phyloP scores from a whole-genome alignment of 1,139 yeast species.

The Candida freyschussii region DNA sequence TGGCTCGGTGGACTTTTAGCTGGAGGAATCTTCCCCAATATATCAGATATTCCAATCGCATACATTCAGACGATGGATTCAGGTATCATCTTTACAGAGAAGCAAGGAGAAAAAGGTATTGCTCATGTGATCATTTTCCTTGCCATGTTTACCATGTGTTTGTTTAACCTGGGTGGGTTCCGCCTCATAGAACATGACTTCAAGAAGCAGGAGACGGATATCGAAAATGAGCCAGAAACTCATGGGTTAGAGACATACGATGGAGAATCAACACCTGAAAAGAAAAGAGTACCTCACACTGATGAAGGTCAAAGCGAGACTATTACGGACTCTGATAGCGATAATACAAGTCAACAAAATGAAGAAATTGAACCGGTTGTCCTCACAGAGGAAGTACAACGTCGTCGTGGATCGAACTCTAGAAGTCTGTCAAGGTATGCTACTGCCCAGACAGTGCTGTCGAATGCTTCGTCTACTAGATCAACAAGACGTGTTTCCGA shows the following conservation, averaged over 20 bases:
- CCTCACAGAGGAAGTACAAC: no score
- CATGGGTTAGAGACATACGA: neutral
- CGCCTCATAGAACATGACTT: slow-evolving; percentile 71
- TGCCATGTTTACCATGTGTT: slow-evolving; percentile 59
- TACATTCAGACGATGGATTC: slow-evolving; percentile 74
- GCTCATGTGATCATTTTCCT: slow-evolving; percentile 78
- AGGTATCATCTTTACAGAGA: slow-evolving; percentile 52
- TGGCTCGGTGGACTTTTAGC: slow-evolving; percentile 77
- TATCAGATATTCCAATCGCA: slow-evolving; percentile 86
- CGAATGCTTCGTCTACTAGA: slow-evolving; percentile 3
- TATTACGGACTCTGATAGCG: no score
- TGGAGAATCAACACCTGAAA: slow-evolving; percentile 5
- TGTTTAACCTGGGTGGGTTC: slow-evolving; percentile 75
- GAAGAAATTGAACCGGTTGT: no score
- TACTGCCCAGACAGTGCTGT: no score
- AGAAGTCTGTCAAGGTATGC: no score
- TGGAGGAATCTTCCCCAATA: slow-evolving; percentile 79
- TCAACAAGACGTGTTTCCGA: slow-evolving; percentile 14
- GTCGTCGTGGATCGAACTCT: no score
- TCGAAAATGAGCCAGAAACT: neutral
- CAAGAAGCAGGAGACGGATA: slow-evolving; percentile 20
- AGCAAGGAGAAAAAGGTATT: slow-evolving; percentile 65
- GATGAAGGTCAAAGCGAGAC: no score
- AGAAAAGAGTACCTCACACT: no score
- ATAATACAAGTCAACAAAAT: slow-evolving; percentile 1